Evolutionary conservation across 1,139 yeast species (phyloP), one percentile per base, ranked within the genome.

Genomic region (Candida glucosophila): DNA sequence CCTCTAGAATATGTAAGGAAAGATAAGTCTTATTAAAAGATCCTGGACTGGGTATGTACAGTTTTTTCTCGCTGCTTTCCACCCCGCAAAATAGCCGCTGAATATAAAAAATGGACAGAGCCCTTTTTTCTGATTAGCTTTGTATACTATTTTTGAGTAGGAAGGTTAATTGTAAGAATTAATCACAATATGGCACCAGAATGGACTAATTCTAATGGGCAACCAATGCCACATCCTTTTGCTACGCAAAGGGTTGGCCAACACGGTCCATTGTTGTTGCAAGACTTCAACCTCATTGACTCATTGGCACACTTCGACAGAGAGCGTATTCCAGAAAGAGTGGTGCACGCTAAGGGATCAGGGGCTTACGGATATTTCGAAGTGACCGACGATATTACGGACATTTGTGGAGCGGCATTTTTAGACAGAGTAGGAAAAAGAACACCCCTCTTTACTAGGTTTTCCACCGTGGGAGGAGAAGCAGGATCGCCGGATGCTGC

Each of bases 391-490:
- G 90, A 82, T 40, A 72, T 83, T 45, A 60, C 80, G 24, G 94
- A 83, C 51, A 47, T 83, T 33, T 72, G 81, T 43, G 61, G 64
- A 35, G 77, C 94, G 26, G 73, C 74, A 30, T 80, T 83, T 51
- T 68, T 81, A 41, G 75, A 71, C 52, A 63, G 73, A 26, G 63
- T 75, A 27, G 94, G 94, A 46, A 78, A 78, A 59, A 79, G 77
- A 59, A 79, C 90, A 41, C 70, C 68, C 46, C 62, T 74, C 36
- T 68, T 81, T 43, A 73, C 85, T 29, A 70, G 95, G 48, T 83
- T 82, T 61, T 79, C 92, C 41, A 81, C 93, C 25, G 95, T 83
- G 29, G 93, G 93, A 43, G 94, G 94, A 39, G 94, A 83, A 57
- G 57, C 58, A 33, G 95, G 93, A 30, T 72, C 86, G 26, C 75